Evolutionary conservation across 257 asterid genomes (phyloP), one percentile per base, ranked within the genome.

Genomic region (Cinchona pubescens): DNA sequence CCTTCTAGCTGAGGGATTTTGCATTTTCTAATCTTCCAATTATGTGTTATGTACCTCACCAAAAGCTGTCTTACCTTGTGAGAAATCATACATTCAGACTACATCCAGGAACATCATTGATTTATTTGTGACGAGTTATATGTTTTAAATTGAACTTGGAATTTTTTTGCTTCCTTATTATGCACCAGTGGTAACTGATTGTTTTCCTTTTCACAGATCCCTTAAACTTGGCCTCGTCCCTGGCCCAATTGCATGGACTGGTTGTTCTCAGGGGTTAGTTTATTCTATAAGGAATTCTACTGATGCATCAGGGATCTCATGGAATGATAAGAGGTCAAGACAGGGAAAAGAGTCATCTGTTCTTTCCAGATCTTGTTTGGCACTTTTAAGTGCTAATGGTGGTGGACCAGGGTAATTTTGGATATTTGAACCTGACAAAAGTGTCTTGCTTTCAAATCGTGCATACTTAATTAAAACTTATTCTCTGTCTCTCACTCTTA

Each of bases 301-400:
- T 15, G 96, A 91, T 77, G 84, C 83, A 5, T 85, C 92, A 61
- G 90, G 91, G 35, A 87, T 88, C 62, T 88, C 93, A 2, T 86
- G 90, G 97, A 84, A 82, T 81, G 95, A 86, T 79, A 91, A 83
- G 84, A 90, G 83, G 78, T 80, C 93, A 1, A 85, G 95, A 81
- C 97, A 85, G 74, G 94, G 93, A 53, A 91, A 84, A 78, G 95
- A 86, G 76, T 79, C 90, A 49, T 87, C 71, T 82, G 63, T 84
- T 67, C 96, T 93, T 29, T 81, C 91, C 49, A 79, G 96, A 82
- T 87, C 93, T 60, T 93, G 98, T 85, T 88, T 93, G 90, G 83
- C 89, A 34, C 89, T 88, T 21, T 77, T 93, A 90, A 81, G 80
- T 82, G 82, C 89, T 72, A 90, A 87, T 76, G 90, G 88, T 77